Evolutionary conservation across 148 eudicot species (phyloP).

Genomic region (Beta vulgaris): DNA sequence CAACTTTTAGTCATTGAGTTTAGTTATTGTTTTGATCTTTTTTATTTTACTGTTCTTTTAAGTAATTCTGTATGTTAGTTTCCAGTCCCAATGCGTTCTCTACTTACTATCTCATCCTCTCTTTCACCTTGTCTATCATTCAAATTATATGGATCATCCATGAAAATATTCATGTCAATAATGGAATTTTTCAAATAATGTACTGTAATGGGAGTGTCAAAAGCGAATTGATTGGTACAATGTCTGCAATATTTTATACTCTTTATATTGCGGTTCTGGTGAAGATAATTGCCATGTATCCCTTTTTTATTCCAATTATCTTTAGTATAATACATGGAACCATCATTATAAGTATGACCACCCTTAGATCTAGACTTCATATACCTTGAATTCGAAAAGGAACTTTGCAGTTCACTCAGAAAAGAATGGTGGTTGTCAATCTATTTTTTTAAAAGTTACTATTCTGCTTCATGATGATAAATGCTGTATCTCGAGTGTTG

Average conservation of each 20-base stretch:
- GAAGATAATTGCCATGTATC: no score
- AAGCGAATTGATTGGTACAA: neutral
- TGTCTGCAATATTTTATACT: neutral
- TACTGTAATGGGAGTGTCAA: neutral
- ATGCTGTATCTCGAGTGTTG: neutral
- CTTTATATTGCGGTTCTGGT: no score
- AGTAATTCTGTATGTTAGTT: neutral
- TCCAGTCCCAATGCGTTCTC: neutral
- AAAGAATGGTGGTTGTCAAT: no score
- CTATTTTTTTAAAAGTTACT: no score
- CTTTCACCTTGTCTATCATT: neutral
- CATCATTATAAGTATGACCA: no score
- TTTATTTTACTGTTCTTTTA: neutral
- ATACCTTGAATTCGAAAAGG: no score
- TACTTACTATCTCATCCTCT: neutral
- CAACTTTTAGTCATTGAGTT: neutral
- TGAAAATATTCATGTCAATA: neutral
- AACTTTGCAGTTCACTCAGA: no score
- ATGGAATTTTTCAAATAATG: neutral
- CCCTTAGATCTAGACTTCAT: no score
- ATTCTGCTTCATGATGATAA: neutral
- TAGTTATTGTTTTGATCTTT: neutral
- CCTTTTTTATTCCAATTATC: no score
- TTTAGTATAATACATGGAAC: no score
- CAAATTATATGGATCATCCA: neutral